These are phyloP conservation scores for Chalciporus pseudorubinellus DNA, from an alignment of 768 basidiomycete genomes.

Conservation along the genomic window DNA sequence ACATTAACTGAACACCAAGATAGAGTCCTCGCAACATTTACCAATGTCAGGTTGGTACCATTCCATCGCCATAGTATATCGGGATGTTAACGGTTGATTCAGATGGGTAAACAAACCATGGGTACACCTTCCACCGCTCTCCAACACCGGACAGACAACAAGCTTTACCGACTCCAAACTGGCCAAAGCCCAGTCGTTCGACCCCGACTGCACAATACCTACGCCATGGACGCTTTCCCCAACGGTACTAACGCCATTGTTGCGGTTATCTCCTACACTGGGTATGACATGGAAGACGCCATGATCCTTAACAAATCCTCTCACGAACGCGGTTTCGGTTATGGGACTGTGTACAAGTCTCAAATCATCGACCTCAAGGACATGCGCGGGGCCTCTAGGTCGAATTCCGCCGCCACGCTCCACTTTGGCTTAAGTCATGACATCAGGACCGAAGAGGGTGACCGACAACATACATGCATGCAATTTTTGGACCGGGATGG, in stretches of 20 bases:
- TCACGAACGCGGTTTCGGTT: conserved; percentile 95
- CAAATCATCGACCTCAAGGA: conserved; percentile 89
- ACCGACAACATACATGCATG: conserved; percentile 40
- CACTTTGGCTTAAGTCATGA: conserved; percentile 90
- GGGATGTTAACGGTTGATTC: conserved; percentile 13
- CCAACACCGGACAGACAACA: conserved; percentile 94
- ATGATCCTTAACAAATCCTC: conserved; percentile 99
- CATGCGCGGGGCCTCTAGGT: conserved; percentile 62
- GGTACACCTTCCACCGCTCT: conserved; percentile 94
- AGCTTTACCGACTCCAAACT: conserved; percentile 92
- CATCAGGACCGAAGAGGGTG: conserved; percentile 53
- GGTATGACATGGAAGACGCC: conserved; percentile 99
- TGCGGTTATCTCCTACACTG: conserved; percentile 99
- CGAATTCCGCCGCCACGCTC: conserved; percentile 56
- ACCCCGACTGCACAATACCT: conserved; percentile 85
- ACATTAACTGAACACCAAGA: conserved; percentile 2
- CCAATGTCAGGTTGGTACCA: conserved; percentile 73
- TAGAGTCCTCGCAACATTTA: conserved; percentile 90
- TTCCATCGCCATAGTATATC: neutral
- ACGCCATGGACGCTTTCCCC: conserved; percentile 98
- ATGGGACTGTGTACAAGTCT: conserved; percentile 95
- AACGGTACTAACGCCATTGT: conserved; percentile 98
- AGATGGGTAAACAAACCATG: conserved; percentile 99
- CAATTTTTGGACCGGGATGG: conserved; percentile 79
- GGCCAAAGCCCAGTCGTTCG: conserved; percentile 95